A percentile compares a stretch with the other conserved stretches of the same genome.
These are phyloP conservation scores for Panicum miliaceum DNA, from an alignment of 176 grass and related monocot genomes.

Conservation along the genomic window DNA sequence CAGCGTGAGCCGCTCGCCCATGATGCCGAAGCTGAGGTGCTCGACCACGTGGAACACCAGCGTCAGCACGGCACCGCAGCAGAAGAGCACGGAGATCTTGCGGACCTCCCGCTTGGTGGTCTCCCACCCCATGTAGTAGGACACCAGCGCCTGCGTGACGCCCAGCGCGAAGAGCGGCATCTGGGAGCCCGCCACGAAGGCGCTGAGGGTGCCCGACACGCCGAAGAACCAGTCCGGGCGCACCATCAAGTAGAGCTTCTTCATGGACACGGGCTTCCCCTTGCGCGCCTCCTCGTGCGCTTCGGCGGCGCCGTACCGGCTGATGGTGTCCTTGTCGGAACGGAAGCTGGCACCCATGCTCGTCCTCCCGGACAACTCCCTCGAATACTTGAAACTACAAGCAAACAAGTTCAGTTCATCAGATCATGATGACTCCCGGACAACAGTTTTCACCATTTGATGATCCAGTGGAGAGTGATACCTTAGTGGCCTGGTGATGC, in stretches of 20 bases:
- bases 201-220: constrained; percentile 70
- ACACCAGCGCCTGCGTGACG: constrained; percentile 86
- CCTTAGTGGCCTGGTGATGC: constrained; percentile 72
- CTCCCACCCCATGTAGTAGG: constrained; percentile 99
- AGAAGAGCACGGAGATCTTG: constrained; percentile 84
- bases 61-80: constrained; percentile 68
- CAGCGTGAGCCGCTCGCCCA: constrained; percentile 94
- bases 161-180: constrained; percentile 93
- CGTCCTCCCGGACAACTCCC: constrained; percentile 72
- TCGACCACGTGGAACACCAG: constrained; percentile 76
- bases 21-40: constrained; percentile 96
- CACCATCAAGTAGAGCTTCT: constrained; percentile 86
- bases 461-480: not conserved
- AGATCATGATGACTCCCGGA: no score
- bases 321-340: constrained; percentile 88
- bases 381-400: constrained; percentile 73
- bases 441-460: not conserved
- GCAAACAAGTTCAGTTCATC: not conserved
- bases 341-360: constrained; percentile 86
- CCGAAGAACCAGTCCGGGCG: constrained; percentile 84
- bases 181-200: constrained; percentile 80
- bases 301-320: constrained; percentile 46
- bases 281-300: constrained; percentile 52
- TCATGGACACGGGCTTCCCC: constrained; percentile 73
- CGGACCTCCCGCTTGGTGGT: constrained; percentile 78